Evolutionary conservation across 2,329 filamentous ascomycete genomes (phyloP).

Genomic region (Fusarium coicis): DNA sequence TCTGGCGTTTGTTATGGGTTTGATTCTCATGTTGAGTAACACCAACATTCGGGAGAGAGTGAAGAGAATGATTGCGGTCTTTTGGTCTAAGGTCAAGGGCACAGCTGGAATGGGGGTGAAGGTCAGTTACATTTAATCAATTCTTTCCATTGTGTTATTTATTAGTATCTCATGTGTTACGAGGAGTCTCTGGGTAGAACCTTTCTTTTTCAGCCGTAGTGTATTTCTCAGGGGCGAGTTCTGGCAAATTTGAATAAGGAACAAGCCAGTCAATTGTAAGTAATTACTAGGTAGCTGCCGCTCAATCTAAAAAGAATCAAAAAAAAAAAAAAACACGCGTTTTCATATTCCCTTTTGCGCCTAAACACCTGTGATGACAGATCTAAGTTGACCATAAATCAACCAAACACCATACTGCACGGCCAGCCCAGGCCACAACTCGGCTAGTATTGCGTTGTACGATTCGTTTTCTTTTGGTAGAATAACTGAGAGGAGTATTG

Average conservation of each 20-base stretch:
- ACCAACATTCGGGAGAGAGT: constrained; percentile 80
- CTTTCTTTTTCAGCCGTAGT: constrained; percentile 26
- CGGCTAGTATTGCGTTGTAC: constrained; percentile 65
- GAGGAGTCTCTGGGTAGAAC: constrained; percentile 43
- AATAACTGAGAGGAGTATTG: constrained; percentile 58
- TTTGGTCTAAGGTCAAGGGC: constrained; percentile 83
- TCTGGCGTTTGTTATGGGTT: constrained; percentile 81
- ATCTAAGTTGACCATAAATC: constrained; percentile 17
- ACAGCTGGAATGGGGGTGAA: constrained; percentile 98
- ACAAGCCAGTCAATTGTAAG: constrained; percentile 23
- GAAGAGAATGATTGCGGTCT: constrained; percentile 72
- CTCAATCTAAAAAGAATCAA: constrained; percentile 6
- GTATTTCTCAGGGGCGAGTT: constrained; percentile 32
- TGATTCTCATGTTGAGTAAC: constrained; percentile 80
- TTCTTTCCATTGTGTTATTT: constrained; percentile 40
- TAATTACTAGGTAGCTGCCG: constrained; percentile 25
- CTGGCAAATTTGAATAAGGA: constrained; percentile 16
- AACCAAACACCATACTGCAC: constrained; percentile 23
- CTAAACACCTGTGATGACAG: constrained; percentile 40
- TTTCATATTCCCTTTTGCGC: constrained; percentile 30
- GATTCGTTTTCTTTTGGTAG: constrained; percentile 75
- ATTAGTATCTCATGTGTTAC: constrained; percentile 42
- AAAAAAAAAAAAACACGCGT: not conserved
- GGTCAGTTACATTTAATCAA: constrained; percentile 86
- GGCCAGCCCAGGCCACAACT: constrained; percentile 60